Evolutionary conservation across 2,329 filamentous ascomycete genomes (phyloP).

Genomic region (Sclerotinia nivalis): DNA sequence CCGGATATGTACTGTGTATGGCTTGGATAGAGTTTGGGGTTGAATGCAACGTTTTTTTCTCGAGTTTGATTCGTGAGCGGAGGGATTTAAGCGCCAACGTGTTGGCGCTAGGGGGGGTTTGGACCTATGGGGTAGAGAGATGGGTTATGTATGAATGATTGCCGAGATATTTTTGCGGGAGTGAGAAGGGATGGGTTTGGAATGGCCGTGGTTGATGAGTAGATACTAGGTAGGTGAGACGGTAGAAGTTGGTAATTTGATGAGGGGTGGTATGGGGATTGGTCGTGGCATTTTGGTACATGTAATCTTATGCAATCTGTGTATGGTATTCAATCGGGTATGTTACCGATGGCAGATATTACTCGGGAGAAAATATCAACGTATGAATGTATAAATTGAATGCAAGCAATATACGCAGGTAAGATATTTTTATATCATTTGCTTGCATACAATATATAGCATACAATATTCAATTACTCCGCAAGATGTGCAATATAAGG

Average conservation of each 20-base stretch:
- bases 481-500: background rate
- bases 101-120: background rate
- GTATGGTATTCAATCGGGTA: background rate
- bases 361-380: background rate
- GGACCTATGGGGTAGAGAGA: background rate
- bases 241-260: background rate
- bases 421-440: background rate
- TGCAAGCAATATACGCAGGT: background rate
- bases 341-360: background rate
- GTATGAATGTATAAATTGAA: background rate
- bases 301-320: background rate
- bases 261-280: background rate
- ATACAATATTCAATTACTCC: conserved; percentile 10
- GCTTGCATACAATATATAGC: background rate
- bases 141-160: background rate
- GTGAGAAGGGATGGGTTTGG: background rate
- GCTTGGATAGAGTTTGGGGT: background rate
- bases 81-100: background rate
- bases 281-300: background rate
- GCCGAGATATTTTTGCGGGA: background rate
- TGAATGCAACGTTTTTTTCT: background rate
- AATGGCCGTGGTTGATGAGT: background rate
- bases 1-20: background rate
- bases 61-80: conserved; percentile 1
- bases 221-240: conserved; percentile 1